Evolutionary conservation across 176 grass and related monocot species (phyloP).

Genomic region (Dactylis glomerata): DNA sequence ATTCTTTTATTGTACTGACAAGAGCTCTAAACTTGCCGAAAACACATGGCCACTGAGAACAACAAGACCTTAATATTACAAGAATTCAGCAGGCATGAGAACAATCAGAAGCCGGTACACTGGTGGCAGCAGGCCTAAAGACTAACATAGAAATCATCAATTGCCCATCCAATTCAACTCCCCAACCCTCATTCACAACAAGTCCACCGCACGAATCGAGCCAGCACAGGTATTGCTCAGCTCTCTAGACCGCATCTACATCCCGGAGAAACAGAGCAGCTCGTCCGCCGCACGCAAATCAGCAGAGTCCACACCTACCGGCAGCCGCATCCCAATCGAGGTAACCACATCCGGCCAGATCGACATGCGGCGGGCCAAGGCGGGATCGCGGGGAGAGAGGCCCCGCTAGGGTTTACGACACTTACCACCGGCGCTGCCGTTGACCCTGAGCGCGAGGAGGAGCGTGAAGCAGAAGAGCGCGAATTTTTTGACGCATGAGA

Average conservation of each 20-base stretch:
- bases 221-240: background rate
- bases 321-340: background rate
- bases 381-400: background rate
- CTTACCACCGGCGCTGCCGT: constrained; percentile 73
- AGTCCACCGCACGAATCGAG: background rate
- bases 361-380: background rate
- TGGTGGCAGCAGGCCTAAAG: too few relatives aligned
- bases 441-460: constrained; percentile 70
- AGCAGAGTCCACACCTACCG: background rate
- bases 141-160: background rate
- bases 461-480: constrained; percentile 96
- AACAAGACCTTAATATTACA: background rate
- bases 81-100: background rate
- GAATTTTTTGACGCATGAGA: too few relatives aligned
- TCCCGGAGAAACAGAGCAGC: background rate
- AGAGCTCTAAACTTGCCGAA: background rate
- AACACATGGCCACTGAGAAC: too few relatives aligned
- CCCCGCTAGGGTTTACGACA: constrained; percentile 35
- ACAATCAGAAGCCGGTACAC: background rate
- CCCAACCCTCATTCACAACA: background rate
- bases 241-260: background rate
- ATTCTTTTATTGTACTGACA: background rate
- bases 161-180: background rate
- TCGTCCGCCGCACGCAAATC: background rate
- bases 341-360: background rate